Conservation (phyloP, 306 rosid species). For the Lathyrus aphaca region DNA sequence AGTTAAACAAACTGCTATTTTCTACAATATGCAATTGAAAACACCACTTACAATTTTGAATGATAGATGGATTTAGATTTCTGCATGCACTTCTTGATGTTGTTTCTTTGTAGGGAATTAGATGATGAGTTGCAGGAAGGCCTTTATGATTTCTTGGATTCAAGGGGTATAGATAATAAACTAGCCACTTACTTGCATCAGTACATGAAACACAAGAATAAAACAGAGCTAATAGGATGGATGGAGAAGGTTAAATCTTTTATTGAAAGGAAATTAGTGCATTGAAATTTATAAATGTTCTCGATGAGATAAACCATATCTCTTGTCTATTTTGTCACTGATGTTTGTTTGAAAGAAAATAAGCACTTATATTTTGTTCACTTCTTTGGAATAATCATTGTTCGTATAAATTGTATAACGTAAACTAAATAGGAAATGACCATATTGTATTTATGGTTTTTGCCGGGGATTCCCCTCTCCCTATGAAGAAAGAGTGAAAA, state of each 20-base stretch:
- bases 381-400: slow-evolving; percentile 1
- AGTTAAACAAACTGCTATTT: not conserved
- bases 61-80: slow-evolving; percentile 2
- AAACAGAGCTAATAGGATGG: slow-evolving; percentile 74
- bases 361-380: slow-evolving; percentile 20
- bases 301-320: slow-evolving; percentile 28
- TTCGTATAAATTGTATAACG: slow-evolving; percentile 11
- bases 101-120: slow-evolving; percentile 68
- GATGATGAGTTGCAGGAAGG: slow-evolving; percentile 80
- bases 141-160: slow-evolving; percentile 80
- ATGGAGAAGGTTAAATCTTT: slow-evolving; percentile 71
- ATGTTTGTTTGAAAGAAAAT: slow-evolving; percentile 11
- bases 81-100: slow-evolving; percentile 15
- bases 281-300: slow-evolving; percentile 35
- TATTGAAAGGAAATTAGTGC: slow-evolving; percentile 59
- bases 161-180: slow-evolving; percentile 66
- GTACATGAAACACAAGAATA: slow-evolving; percentile 80
- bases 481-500: not conserved
- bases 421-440: slow-evolving; percentile 31
- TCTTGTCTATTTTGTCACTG: slow-evolving; percentile 28
- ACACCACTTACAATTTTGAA: not conserved
- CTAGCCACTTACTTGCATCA: slow-evolving; percentile 73
- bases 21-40: not conserved
- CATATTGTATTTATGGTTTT: slow-evolving; percentile 23
- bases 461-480: not conserved